Conservation (phyloP, 495 filamentous ascomycete genomes). For the Friedmanniomyces simplex region DNA sequence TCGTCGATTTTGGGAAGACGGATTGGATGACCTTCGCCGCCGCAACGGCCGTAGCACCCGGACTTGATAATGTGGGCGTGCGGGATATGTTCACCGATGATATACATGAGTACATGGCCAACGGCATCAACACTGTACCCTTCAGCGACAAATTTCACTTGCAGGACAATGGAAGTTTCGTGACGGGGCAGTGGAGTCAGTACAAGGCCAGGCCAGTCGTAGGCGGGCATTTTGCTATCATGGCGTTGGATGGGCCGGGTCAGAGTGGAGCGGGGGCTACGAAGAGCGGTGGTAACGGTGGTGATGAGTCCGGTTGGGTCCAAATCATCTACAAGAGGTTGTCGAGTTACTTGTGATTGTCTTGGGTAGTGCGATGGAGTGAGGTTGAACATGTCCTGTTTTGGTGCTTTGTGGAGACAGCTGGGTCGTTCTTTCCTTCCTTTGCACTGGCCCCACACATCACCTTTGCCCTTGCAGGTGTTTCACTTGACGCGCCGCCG, state of each 20-base stretch:
- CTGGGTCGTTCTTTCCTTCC: no score
- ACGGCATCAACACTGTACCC: constrained; percentile 39
- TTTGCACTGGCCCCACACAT: no score
- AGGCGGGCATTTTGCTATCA: constrained; percentile 45
- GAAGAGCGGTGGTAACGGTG: neutral
- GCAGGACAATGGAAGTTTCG: constrained; percentile 25
- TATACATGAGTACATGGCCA: constrained; percentile 38
- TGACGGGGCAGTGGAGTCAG: constrained; percentile 1
- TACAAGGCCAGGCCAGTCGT: constrained; percentile 43
- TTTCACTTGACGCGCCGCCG: no score
- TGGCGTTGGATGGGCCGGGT: constrained; percentile 25
- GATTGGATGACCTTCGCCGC: constrained; percentile 26
- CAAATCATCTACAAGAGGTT: neutral
- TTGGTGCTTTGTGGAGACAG: neutral
- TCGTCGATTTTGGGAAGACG: constrained; percentile 15
- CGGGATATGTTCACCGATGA: constrained; percentile 31
- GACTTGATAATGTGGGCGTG: constrained; percentile 1
- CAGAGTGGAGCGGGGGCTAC: neutral
- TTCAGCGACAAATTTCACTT: constrained; percentile 35
- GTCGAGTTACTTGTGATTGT: neutral
- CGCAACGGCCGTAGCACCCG: constrained; percentile 5
- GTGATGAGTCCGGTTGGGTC: neutral
- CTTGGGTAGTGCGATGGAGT: neutral
- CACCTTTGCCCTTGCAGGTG: no score
- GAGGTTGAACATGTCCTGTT: neutral